A percentile compares a stretch with the other conserved stretches of the same genome.
phyloP scores from a whole-genome alignment of 768 basidiomycete genomes.

The Xanthoconium purpureum region DNA sequence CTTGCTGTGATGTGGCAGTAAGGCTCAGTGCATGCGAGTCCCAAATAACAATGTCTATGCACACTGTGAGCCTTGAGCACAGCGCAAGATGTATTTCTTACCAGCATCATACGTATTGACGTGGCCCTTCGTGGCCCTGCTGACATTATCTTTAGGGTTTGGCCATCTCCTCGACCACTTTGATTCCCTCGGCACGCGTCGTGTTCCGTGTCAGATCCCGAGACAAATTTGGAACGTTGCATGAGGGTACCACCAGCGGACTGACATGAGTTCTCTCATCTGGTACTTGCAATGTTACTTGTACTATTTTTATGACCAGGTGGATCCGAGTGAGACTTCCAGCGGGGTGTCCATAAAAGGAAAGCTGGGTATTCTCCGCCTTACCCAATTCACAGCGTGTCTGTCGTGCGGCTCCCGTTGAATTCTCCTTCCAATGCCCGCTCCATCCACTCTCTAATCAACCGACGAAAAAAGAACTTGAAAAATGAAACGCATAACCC shows the following conservation, averaged over 20 bases:
- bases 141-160: too few relatives aligned
- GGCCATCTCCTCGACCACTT: too few relatives aligned
- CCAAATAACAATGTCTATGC: slow-evolving; percentile 65
- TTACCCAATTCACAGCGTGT: not conserved
- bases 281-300: not conserved
- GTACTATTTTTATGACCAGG: too few relatives aligned
- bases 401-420: not conserved
- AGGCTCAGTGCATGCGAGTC: slow-evolving; percentile 71
- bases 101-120: too few relatives aligned
- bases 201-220: too few relatives aligned
- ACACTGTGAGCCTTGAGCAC: not conserved
- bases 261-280: not conserved
- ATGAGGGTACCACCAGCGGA: too few relatives aligned
- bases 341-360: slow-evolving; percentile 17
- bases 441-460: not conserved
- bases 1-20: slow-evolving; percentile 69
- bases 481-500: not conserved
- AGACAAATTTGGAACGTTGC: too few relatives aligned
- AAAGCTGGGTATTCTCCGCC: not conserved
- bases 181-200: too few relatives aligned
- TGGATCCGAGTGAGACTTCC: not conserved
- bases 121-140: too few relatives aligned
- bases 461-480: not conserved
- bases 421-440: not conserved
- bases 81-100: not conserved